Conservation (phyloP, 257 asterid genomes). For the Forsythia suspensa region DNA sequence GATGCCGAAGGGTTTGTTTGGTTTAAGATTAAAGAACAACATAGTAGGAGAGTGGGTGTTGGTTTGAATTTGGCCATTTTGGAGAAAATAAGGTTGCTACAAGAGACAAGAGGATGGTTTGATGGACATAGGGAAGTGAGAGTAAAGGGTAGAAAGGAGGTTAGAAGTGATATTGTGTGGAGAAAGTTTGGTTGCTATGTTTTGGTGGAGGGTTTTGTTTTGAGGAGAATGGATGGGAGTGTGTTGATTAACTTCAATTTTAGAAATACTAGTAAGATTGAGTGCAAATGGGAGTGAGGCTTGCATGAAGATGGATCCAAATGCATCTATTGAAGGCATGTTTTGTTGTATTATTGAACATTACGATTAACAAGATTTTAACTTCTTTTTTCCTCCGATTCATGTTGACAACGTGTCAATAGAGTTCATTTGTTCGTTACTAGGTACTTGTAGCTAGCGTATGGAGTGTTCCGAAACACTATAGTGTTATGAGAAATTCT, state of each 20-base stretch:
- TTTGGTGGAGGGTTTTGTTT: slow-evolving; percentile 74
- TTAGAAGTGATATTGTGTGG: slow-evolving; percentile 47
- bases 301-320: not conserved
- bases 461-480: not conserved
- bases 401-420: not conserved
- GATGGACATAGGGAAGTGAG: slow-evolving; percentile 60
- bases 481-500: not conserved
- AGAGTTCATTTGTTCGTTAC: not conserved
- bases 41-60: slow-evolving; percentile 37
- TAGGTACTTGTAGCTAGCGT: not conserved
- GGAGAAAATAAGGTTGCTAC: slow-evolving; percentile 69
- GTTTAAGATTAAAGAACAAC: slow-evolving; percentile 46
- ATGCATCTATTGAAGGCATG: no score
- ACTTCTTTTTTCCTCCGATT: not conserved
- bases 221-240: slow-evolving; percentile 72
- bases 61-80: slow-evolving; percentile 47
- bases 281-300: slow-evolving; percentile 60
- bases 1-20: slow-evolving; percentile 45
- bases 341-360: not conserved
- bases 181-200: slow-evolving; percentile 69
- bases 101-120: slow-evolving; percentile 73
- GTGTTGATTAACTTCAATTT: slow-evolving; percentile 59
- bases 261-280: slow-evolving; percentile 43
- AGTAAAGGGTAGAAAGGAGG: slow-evolving; percentile 50
- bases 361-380: not conserved